phyloP scores from a whole-genome alignment of 2,329 filamentous ascomycete species.

The Colletotrichum zoysiae region DNA sequence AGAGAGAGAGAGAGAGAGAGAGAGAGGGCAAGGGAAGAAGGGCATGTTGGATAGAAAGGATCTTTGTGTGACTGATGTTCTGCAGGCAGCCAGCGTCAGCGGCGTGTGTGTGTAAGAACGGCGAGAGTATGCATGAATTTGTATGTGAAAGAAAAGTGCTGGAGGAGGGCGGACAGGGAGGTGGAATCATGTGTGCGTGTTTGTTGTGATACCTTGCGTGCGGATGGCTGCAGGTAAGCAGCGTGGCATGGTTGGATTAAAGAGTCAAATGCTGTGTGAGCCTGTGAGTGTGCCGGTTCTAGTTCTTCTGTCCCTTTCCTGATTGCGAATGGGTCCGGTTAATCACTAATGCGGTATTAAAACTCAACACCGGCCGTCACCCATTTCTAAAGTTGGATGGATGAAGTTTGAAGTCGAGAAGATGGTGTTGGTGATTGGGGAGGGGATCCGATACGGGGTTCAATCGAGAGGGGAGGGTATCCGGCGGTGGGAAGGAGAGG shows the following conservation, averaged over 20 bases:
- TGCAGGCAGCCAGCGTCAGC: neutral
- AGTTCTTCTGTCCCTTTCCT: neutral
- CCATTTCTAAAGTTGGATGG: neutral
- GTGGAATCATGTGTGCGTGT: neutral
- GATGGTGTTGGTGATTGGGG: neutral
- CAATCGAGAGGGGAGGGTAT: neutral
- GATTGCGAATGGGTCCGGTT: neutral
- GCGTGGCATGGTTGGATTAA: constrained; percentile 1
- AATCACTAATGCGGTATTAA: neutral
- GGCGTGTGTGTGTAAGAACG: neutral
- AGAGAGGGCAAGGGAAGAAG: neutral
- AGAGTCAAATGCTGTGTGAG: neutral
- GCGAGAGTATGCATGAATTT: neutral
- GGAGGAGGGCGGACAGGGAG: no score
- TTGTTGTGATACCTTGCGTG: neutral
- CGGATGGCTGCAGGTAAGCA: neutral
- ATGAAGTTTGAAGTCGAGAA: neutral
- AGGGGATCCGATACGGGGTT: neutral
- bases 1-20: neutral
- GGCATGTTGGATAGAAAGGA: constrained; percentile 17
- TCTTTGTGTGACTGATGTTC: constrained; percentile 39
- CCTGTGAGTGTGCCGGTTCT: neutral
- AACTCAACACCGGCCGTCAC: neutral
- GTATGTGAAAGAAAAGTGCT: neutral
- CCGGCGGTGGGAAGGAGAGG: no score